A percentile compares a stretch with the other conserved stretches of the same genome.
Conservation (phyloP, 768 basidiomycete species). For the Mycena galericulata region DNA sequence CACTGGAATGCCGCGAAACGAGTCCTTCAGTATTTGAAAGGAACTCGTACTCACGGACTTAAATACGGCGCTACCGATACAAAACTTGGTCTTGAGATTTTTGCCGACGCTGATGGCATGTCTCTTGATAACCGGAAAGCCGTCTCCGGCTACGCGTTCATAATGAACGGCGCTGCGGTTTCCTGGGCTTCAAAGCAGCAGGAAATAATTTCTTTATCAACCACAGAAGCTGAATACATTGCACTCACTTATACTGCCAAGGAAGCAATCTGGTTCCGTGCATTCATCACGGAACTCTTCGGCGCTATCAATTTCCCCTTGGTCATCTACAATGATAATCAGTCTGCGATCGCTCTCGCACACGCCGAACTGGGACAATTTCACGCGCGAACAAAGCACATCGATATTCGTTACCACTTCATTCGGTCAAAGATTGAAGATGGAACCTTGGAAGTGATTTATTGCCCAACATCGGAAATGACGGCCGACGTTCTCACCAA, state of each 20-base stretch:
- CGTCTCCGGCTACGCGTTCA: not conserved
- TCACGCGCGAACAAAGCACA: not conserved
- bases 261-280: no score
- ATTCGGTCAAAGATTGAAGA: not conserved
- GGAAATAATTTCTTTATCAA: no score
- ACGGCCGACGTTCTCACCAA: slow-evolving; percentile 4
- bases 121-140: not conserved
- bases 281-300: no score
- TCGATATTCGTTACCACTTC: no score
- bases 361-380: not conserved
- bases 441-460: not conserved
- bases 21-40: slow-evolving; percentile 2
- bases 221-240: no score
- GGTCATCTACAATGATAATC: not conserved
- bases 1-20: slow-evolving; percentile 3
- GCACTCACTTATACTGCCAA: no score
- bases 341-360: slow-evolving; percentile 1
- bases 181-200: no score
- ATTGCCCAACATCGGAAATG: slow-evolving; percentile 3
- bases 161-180: slow-evolving; percentile 3
- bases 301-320: no score
- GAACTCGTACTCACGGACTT: no score
- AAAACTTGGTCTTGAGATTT: not conserved
- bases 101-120: not conserved
- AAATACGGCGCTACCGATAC: no score